Percentiles rank a stretch among this genome's conserved stretches.
phyloP scores from a whole-genome alignment of 2,329 filamentous ascomycete species.

The Fusarium sp. region DNA sequence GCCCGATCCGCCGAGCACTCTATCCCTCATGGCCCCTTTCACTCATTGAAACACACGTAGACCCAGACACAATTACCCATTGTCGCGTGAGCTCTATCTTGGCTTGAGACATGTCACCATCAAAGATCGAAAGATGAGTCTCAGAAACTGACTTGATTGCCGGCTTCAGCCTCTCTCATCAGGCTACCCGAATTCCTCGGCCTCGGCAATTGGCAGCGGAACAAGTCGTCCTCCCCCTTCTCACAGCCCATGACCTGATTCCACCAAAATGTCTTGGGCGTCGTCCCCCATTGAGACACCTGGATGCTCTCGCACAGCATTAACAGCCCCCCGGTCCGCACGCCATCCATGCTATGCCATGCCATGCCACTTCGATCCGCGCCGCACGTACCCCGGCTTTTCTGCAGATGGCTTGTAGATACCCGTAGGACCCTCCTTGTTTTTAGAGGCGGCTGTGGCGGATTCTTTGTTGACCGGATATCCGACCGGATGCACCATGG shows the following conservation, averaged over 20 bases:
- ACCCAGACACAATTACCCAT: not conserved
- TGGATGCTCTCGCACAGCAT: conserved; percentile 7
- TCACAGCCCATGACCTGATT: conserved; percentile 27
- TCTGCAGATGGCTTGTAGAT: not conserved
- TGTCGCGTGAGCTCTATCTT: conserved; percentile 16
- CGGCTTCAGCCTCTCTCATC: not conserved
- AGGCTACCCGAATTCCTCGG: conserved; percentile 1
- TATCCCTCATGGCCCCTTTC: not conserved
- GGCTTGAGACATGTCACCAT: conserved; percentile 17
- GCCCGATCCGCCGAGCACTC: conserved; percentile 22
- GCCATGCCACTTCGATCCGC: conserved; percentile 11
- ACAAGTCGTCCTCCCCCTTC: not conserved
- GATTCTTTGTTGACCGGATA: conserved; percentile 16
- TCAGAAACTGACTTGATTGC: not conserved
- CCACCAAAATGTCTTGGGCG: conserved; percentile 17
- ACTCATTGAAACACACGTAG: not conserved
- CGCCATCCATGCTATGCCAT: conserved; percentile 14
- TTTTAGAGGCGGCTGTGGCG: conserved; percentile 14
- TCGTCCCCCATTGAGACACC: conserved; percentile 3
- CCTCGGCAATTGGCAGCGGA: not conserved
- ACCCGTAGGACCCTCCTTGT: conserved; percentile 11
- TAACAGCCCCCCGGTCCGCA: not conserved
- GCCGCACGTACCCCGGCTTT: conserved; percentile 15
- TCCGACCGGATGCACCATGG: conserved; percentile 23
- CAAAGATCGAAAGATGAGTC: conserved; percentile 24